Conservation (phyloP, 2,329 filamentous ascomycete species). For the Aspergillus sp. region DNA sequence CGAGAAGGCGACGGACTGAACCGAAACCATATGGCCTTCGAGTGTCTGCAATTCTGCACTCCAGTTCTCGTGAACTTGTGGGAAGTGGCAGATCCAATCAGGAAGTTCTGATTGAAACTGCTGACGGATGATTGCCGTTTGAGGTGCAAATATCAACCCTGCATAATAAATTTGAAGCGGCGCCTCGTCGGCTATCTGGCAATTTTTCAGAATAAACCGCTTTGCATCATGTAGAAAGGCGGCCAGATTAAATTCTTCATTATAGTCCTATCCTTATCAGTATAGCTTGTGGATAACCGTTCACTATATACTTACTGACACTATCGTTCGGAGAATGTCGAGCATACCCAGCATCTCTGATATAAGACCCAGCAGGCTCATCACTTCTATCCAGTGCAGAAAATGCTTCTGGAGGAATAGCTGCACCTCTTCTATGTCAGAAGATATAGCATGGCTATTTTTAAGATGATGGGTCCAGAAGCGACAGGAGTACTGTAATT, state of each 20-base stretch:
- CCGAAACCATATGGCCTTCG: not conserved
- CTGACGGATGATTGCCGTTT: conserved; percentile 21
- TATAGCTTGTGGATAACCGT: not conserved
- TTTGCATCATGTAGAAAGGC: conserved; percentile 29
- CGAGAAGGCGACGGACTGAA: not conserved
- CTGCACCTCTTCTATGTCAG: conserved; percentile 3
- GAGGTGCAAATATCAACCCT: conserved; percentile 31
- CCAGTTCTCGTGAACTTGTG: not conserved
- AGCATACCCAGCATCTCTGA: conserved; percentile 12
- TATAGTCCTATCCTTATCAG: conserved; percentile 3
- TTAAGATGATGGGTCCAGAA: conserved; percentile 26
- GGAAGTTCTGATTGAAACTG: conserved; percentile 18
- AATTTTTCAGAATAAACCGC: conserved; percentile 28
- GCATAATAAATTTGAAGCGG: conserved; percentile 37
- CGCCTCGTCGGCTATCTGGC: conserved; percentile 22
- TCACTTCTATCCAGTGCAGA: conserved; percentile 25
- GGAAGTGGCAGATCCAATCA: not conserved
- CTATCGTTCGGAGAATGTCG: conserved; percentile 3
- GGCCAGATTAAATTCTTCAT: not conserved
- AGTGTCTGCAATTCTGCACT: conserved; percentile 1
- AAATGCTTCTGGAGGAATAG: conserved; percentile 19
- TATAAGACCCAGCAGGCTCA: conserved; percentile 18
- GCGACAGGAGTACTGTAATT: conserved; percentile 25
- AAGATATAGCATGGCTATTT: conserved; percentile 7
- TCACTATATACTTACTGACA: not conserved